phyloP scores from a whole-genome alignment of 139 green algal species.

The Volvox reticuliferus region DNA sequence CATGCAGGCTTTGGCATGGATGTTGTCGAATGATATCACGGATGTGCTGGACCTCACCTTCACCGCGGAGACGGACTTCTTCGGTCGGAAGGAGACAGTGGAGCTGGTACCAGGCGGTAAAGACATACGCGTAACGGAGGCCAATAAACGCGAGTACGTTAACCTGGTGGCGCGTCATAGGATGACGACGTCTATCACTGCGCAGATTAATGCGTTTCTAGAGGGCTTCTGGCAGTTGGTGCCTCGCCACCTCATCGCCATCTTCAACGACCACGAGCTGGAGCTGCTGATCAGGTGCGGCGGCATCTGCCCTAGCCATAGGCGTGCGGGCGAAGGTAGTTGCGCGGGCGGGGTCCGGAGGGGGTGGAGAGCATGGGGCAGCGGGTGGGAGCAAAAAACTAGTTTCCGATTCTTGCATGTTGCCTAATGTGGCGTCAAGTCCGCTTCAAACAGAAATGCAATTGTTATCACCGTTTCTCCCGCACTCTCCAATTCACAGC shows the following conservation, averaged over 20 bases:
- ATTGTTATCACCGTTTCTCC: neutral
- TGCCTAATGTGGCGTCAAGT: no score
- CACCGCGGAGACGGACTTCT: slow-evolving; percentile 92
- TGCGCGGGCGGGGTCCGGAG: neutral
- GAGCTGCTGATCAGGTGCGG: slow-evolving; percentile 93
- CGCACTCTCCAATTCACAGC: neutral
- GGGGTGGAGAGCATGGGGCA: neutral
- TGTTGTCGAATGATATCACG: slow-evolving; percentile 96
- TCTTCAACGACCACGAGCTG: slow-evolving; percentile 99
- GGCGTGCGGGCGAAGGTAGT: neutral
- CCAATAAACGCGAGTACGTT: slow-evolving; percentile 98
- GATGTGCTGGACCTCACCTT: slow-evolving; percentile 97
- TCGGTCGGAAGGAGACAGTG: slow-evolving; percentile 83
- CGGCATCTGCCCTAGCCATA: neutral
- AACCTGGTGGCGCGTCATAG: slow-evolving; percentile 92
- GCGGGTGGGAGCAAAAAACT: no score
- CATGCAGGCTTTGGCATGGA: slow-evolving; percentile 79
- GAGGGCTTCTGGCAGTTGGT: slow-evolving; percentile 96
- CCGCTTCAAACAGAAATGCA: no score
- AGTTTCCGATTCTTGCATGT: no score
- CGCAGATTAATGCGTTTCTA: slow-evolving; percentile 81
- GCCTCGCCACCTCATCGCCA: slow-evolving; percentile 81
- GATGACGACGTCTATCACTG: slow-evolving; percentile 95
- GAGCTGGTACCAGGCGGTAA: slow-evolving; percentile 88
- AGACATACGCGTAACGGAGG: slow-evolving; percentile 88